phyloP scores from a whole-genome alignment of 257 asterid species.

The Forsythia viridissima region DNA sequence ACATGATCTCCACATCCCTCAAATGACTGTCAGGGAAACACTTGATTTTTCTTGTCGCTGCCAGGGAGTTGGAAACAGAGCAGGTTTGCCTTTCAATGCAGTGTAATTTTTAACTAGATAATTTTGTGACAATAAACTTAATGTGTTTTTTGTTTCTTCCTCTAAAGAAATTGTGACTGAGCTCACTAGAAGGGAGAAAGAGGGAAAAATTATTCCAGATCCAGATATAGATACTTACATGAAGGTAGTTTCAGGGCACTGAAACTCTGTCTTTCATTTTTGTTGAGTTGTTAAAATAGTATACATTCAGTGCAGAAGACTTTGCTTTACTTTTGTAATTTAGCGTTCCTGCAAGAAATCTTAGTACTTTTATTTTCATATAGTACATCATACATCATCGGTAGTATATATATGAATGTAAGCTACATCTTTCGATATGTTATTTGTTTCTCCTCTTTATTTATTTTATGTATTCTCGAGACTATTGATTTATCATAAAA shows the following conservation, averaged over 20 bases:
- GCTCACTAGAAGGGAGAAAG: conserved; percentile 48
- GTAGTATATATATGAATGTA: no score
- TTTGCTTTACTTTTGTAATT: no score
- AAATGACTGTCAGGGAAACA: conserved; percentile 56
- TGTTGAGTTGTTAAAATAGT: not conserved
- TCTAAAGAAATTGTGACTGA: conserved; percentile 43
- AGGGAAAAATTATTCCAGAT: conserved; percentile 49
- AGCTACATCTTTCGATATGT: no score
- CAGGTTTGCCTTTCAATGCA: conserved; percentile 32
- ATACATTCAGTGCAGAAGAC: not conserved
- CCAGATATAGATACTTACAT: conserved; percentile 54
- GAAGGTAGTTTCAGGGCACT: conserved; percentile 39
- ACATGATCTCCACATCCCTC: conserved; percentile 52
- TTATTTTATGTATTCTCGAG: no score
- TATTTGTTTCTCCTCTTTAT: no score
- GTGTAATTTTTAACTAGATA: not conserved
- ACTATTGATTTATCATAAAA: no score
- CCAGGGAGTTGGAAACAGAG: conserved; percentile 53
- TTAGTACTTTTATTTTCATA: no score
- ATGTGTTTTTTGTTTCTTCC: not conserved
- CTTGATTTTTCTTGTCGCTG: conserved; percentile 52
- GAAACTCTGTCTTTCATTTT: not conserved
- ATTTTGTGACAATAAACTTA: not conserved
- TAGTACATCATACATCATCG: no score
- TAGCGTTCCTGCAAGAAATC: no score